Evolutionary conservation across 768 basidiomycete species (phyloP), one percentile per base, ranked within the genome.

Genomic region (Mycena rebaudengoi): DNA sequence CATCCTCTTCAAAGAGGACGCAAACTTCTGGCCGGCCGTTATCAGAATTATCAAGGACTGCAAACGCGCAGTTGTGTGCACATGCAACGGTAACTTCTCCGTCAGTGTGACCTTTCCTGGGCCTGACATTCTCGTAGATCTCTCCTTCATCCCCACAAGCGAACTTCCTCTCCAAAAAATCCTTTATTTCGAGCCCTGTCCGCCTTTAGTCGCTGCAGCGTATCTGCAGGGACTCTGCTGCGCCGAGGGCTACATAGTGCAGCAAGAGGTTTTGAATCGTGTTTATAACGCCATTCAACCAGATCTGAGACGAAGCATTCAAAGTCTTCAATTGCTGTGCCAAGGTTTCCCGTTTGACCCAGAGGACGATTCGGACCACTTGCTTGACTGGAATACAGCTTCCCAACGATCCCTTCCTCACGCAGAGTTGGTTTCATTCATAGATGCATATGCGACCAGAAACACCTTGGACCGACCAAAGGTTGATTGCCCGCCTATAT

Each of bases 61-160:
- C 68, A 88, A 86, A 68, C 82, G 98, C 58, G 97, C 98, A 7
- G 91, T 99, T 40, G 85, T 99, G 51, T 86, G 95, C 79, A 99
- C 97, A 55, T 99, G 98, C 77, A 98, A 96, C 69, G 96, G 97
- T 96, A 71, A 75, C 44, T 4, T 41, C 37, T 6, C 28, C 23
- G 16, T 13, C 45, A 39, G 37, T 11, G 32, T 58, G 56, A 56
- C n/a, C n/a, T n/a, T n/a, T n/a, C n/a, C n/a, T n/a, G n/a, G n/a
- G n/a, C n/a, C n/a, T 35, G 26, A 28, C 45, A 40, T 62, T 60
- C 10, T 49, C 30, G 29, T 73, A 95, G 95, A 97, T 81, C 74
- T 85, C 18, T 84, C 86, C 7, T 79, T 91, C 45, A 84, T 98
- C 29, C 96, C 96, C 4, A 71, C 85, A 39, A 73, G 75, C 13